Percentiles rank a stretch among this genome's conserved stretches.
These are phyloP conservation scores for Celoporthe dispersa DNA, from an alignment of 2,329 filamentous ascomycete genomes.

Conservation along the genomic window DNA sequence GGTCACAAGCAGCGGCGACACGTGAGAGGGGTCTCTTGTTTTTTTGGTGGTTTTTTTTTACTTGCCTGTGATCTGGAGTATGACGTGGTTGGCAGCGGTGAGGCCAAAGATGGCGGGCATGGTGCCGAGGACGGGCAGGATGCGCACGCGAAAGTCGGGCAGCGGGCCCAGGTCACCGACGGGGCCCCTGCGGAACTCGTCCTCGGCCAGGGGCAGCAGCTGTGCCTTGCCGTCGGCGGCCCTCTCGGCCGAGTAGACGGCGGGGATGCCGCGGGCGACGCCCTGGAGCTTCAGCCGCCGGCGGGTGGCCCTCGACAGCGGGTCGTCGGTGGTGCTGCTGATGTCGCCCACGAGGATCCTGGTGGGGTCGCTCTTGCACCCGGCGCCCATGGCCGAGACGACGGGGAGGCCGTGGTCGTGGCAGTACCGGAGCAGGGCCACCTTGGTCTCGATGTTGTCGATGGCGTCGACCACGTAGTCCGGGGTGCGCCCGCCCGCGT, in stretches of 20 bases:
- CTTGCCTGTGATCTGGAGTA: constrained; percentile 69
- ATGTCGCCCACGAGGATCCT: constrained; percentile 91
- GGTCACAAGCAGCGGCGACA: neutral
- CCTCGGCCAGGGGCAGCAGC: constrained; percentile 82
- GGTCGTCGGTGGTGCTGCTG: constrained; percentile 83
- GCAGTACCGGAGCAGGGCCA: constrained; percentile 87
- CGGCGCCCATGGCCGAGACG: constrained; percentile 94
- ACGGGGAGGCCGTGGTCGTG: constrained; percentile 76
- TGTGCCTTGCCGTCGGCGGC: constrained; percentile 89
- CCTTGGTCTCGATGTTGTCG: constrained; percentile 97
- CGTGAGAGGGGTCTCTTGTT: no score
- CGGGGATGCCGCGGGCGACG: constrained; percentile 82
- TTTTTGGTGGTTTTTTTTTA: no score
- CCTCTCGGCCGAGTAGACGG: constrained; percentile 91
- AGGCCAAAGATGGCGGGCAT: constrained; percentile 98
- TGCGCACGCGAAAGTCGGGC: constrained; percentile 92
- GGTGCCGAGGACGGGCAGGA: constrained; percentile 90
- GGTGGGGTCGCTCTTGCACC: constrained; percentile 87
- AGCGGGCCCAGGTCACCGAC: constrained; percentile 88
- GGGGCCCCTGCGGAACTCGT: constrained; percentile 83
- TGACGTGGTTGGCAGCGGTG: constrained; percentile 88
- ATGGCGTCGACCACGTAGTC: constrained; percentile 97
- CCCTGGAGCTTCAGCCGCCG: constrained; percentile 77
- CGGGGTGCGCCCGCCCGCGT: constrained; percentile 59
- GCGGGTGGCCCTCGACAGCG: constrained; percentile 82